Evolutionary conservation across 148 eudicot genomes (phyloP).

Genomic region (Hydrangea macrophylla): DNA sequence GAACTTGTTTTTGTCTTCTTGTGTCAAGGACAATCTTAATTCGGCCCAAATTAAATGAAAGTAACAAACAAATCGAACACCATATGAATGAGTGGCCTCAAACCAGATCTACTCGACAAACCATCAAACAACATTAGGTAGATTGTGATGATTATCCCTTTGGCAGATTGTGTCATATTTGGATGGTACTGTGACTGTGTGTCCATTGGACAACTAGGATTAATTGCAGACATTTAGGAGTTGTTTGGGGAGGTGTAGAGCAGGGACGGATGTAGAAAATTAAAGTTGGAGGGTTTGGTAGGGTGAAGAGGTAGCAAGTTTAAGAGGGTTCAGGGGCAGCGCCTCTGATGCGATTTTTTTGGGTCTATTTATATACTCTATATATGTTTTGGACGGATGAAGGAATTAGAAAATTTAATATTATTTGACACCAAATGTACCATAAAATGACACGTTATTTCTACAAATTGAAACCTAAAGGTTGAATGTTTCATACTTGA

Average conservation of each 20-base stretch:
- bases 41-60: not conserved
- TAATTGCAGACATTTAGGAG: not conserved
- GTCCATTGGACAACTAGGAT: not conserved
- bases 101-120: not conserved
- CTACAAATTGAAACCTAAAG: too few relatives aligned
- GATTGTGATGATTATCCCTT: not conserved
- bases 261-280: not conserved
- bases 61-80: not conserved
- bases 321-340: not conserved
- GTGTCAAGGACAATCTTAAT: conserved; percentile 8
- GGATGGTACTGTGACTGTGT: not conserved
- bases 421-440: too few relatives aligned
- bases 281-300: not conserved
- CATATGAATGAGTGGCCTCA: not conserved
- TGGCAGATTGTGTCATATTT: not conserved
- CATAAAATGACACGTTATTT: too few relatives aligned
- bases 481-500: too few relatives aligned
- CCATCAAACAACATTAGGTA: not conserved
- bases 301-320: too few relatives aligned
- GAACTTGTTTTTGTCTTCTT: conserved; percentile 15
- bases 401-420: not conserved
- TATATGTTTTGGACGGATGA: not conserved
- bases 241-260: too few relatives aligned
- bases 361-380: not conserved
- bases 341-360: not conserved